Conservation (phyloP, 1,284 basidiomycete species). For the Lentinula novae-zelandiae region DNA sequence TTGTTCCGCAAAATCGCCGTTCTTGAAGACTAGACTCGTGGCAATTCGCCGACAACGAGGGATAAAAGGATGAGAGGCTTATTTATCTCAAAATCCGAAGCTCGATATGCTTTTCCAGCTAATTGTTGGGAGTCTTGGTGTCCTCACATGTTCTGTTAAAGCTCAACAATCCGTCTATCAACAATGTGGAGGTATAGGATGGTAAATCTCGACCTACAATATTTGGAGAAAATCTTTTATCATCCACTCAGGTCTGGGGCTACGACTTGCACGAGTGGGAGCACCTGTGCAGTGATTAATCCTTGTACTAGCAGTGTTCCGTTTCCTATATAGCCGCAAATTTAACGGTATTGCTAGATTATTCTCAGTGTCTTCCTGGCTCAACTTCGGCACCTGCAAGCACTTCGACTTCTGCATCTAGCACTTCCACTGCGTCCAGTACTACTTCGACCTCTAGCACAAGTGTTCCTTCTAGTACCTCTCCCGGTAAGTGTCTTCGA, state of each 20-base stretch:
- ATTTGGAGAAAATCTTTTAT: not conserved
- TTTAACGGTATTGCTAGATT: conserved; percentile 27
- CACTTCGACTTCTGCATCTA: conserved; percentile 16
- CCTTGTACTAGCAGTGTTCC: conserved; percentile 30
- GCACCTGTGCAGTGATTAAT: conserved; percentile 37
- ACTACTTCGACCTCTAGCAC: not conserved
- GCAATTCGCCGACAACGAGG: not conserved
- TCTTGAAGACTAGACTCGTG: not conserved
- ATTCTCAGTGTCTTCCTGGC: conserved; percentile 45
- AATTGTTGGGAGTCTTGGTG: conserved; percentile 19
- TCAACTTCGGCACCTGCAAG: conserved; percentile 23
- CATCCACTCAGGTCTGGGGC: conserved; percentile 33
- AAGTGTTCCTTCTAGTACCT: conserved; percentile 18
- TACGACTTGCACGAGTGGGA: conserved; percentile 40
- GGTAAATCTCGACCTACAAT: conserved; percentile 24
- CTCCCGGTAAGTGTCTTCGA: conserved; percentile 16
- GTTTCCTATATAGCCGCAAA: not conserved
- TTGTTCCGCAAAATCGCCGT: not conserved
- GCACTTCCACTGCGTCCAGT: not conserved
- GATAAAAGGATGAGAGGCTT: not conserved
- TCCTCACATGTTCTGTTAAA: conserved; percentile 17
- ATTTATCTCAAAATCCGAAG: not conserved
- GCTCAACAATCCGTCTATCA: conserved; percentile 34
- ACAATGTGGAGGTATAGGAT: conserved; percentile 49
- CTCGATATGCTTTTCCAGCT: not conserved